A percentile compares a stretch with the other conserved stretches of the same genome.
Evolutionary conservation across 2,329 filamentous ascomycete species (phyloP).

Genomic region (Aureobasidium subglaciale): DNA sequence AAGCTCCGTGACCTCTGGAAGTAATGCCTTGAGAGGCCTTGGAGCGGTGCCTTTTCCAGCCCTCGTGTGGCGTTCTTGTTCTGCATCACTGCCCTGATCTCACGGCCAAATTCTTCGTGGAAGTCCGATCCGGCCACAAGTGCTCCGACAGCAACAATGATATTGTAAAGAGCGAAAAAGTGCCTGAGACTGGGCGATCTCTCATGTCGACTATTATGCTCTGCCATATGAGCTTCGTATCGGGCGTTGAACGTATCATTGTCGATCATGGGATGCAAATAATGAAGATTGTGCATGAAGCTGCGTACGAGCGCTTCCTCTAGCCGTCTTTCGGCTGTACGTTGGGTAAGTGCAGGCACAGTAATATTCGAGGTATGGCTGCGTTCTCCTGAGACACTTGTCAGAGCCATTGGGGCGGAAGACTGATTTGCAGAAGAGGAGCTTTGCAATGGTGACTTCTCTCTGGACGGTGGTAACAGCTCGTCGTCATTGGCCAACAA

Average conservation of each 20-base stretch:
- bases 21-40: constrained; percentile 22
- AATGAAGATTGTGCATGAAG: constrained; percentile 9
- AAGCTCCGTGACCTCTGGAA: constrained; percentile 23
- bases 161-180: constrained; percentile 25
- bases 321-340: neutral
- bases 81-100: neutral
- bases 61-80: neutral
- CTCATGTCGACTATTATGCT: neutral
- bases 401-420: neutral
- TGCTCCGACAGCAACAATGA: constrained; percentile 26
- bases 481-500: constrained; percentile 5
- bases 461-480: constrained; percentile 5
- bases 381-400: neutral
- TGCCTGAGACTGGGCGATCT: constrained; percentile 15
- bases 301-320: neutral
- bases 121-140: constrained; percentile 22
- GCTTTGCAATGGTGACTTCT: neutral
- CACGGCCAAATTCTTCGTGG: constrained; percentile 11
- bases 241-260: neutral
- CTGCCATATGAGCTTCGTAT: constrained; percentile 20
- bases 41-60: neutral
- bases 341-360: neutral
- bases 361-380: neutral
- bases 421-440: neutral
- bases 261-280: constrained; percentile 12